phyloP scores from a whole-genome alignment of 2,329 filamentous ascomycete genomes.

The Xylariaceae sp. region DNA sequence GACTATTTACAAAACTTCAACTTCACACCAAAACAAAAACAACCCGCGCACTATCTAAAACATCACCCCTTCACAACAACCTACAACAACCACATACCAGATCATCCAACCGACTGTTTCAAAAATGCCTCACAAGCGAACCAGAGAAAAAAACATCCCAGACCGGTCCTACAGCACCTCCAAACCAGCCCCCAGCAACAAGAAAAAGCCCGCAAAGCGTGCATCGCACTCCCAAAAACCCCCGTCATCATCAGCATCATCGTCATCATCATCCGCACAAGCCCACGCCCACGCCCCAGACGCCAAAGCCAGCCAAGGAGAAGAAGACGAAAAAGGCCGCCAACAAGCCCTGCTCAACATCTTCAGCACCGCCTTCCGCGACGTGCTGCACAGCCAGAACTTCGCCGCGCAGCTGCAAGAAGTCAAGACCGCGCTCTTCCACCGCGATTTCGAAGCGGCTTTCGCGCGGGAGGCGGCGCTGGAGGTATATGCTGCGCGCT shows the following conservation, averaged over 20 bases:
- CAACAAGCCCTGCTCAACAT: constrained; percentile 26
- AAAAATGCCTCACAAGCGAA: background rate
- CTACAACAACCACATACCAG: no score
- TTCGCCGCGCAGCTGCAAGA: constrained; percentile 62
- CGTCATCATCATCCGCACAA: no score
- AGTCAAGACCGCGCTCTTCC: constrained; percentile 80
- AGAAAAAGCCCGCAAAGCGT: background rate
- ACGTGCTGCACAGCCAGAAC: constrained; percentile 40
- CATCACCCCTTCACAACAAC: no score
- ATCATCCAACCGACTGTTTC: no score
- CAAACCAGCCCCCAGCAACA: background rate
- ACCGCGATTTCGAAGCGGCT: constrained; percentile 74
- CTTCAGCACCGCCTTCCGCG: constrained; percentile 47
- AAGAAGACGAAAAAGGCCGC: constrained; percentile 4
- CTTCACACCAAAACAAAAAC: no score
- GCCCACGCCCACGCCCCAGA: background rate
- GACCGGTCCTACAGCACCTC: background rate
- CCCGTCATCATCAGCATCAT: background rate
- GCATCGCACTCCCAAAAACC: background rate
- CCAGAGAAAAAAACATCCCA: background rate
- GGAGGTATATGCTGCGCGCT: constrained; percentile 78
- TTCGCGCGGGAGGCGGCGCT: constrained; percentile 65
- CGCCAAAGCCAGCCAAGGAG: background rate
- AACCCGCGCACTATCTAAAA: no score
- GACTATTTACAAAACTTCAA: no score